Percentiles rank a stretch among this genome's conserved stretches.
phyloP scores from a whole-genome alignment of 805 yeast genomes.

The Saturnispora hagleri region DNA sequence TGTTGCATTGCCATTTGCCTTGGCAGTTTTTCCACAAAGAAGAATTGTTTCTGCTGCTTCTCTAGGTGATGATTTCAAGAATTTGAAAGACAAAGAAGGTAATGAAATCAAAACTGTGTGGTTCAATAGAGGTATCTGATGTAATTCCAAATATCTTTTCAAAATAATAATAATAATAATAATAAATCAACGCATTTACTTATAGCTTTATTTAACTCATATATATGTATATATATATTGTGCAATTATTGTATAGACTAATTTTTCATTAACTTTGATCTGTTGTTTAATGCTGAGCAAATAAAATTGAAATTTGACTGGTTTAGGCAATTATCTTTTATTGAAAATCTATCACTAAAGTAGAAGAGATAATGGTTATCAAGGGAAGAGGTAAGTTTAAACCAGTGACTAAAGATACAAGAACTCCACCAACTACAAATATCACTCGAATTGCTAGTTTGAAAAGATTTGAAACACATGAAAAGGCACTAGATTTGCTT shows the following conservation, averaged over 20 bases:
- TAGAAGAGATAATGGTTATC: conserved; percentile 17
- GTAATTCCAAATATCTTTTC: neutral
- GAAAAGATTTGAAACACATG: conserved; percentile 34
- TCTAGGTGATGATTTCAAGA: conserved; percentile 58
- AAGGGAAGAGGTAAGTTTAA: conserved; percentile 17
- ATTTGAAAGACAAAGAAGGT: conserved; percentile 55
- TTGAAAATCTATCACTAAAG: neutral
- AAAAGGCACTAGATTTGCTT: conserved; percentile 48
- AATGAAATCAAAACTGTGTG: conserved; percentile 49
- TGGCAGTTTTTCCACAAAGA: conserved; percentile 92
- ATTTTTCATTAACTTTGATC: neutral
- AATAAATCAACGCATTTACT: neutral
- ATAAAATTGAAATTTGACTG: neutral
- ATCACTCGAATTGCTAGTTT: conserved; percentile 36
- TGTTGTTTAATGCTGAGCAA: neutral
- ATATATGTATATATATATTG: neutral
- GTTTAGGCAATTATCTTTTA: neutral
- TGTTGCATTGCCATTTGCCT: conserved; percentile 84
- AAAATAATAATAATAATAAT: neutral
- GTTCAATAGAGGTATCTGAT: conserved; percentile 88
- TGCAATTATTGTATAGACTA: neutral
- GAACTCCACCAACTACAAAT: conserved; percentile 27
- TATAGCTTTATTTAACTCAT: neutral
- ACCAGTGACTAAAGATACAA: conserved; percentile 9
- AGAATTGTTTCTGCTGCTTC: conserved; percentile 47